Percentiles rank a stretch among this genome's conserved stretches.
Evolutionary conservation across 768 basidiomycete species (phyloP).

Genomic region (Pulveroboletus frians): DNA sequence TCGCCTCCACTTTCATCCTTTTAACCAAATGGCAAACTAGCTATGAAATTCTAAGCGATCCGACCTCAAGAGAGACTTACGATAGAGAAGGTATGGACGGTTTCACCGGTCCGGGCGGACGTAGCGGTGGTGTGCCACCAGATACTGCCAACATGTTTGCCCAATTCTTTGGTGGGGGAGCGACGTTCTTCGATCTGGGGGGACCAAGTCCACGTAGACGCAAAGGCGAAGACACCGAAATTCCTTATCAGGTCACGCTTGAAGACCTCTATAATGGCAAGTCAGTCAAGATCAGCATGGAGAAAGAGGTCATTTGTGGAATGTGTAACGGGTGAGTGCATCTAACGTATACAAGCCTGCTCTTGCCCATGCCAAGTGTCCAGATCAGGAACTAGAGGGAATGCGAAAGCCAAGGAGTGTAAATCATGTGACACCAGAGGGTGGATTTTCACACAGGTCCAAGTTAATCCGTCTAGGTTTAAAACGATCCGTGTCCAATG

Average conservation of each 20-base stretch:
- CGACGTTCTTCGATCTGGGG: slow-evolving; percentile 64
- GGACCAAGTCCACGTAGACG: slow-evolving; percentile 42
- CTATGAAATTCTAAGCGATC: slow-evolving; percentile 78
- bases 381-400: slow-evolving; percentile 78
- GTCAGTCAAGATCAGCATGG: slow-evolving; percentile 81
- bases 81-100: slow-evolving; percentile 72
- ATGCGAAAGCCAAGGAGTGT: slow-evolving; percentile 82
- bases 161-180: slow-evolving; percentile 58
- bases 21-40: slow-evolving; percentile 34
- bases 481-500: slow-evolving; percentile 55
- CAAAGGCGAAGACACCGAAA: slow-evolving; percentile 67
- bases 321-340: slow-evolving; percentile 69
- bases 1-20: neutral
- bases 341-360: neutral
- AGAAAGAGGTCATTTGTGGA: slow-evolving; percentile 75
- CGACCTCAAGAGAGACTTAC: slow-evolving; percentile 63
- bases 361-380: slow-evolving; percentile 4
- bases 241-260: slow-evolving; percentile 79
- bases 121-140: slow-evolving; percentile 38
- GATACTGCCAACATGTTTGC: slow-evolving; percentile 68
- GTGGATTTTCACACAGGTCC: slow-evolving; percentile 56
- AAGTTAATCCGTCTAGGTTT: slow-evolving; percentile 44
- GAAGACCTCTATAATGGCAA: slow-evolving; percentile 95
- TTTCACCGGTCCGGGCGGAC: slow-evolving; percentile 44
- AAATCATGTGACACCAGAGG: slow-evolving; percentile 81